These are phyloP conservation scores for Phytopythium litorale DNA, from an alignment of 352 stramenopile species.

Conservation along the genomic window DNA sequence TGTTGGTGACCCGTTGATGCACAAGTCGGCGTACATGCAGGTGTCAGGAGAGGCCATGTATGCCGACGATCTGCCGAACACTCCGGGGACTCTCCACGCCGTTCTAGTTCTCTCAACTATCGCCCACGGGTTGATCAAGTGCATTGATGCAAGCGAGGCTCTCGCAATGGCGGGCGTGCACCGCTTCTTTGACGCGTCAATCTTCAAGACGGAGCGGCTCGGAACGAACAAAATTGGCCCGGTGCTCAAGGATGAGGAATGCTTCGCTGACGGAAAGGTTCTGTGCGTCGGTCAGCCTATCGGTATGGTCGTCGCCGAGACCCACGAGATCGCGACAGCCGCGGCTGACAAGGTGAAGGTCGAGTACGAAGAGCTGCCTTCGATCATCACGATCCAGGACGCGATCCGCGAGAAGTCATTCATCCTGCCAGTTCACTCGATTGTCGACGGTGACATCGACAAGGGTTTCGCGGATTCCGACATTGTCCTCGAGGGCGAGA, in stretches of 20 bases:
- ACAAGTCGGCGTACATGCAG: slow-evolving; percentile 92
- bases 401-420: slow-evolving; percentile 92
- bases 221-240: slow-evolving; percentile 78
- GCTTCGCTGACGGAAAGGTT: slow-evolving; percentile 71
- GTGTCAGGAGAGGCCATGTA: slow-evolving; percentile 95
- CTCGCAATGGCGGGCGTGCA: slow-evolving; percentile 88
- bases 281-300: slow-evolving; percentile 78
- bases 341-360: slow-evolving; percentile 86
- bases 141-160: slow-evolving; percentile 81
- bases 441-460: slow-evolving; percentile 83
- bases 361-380: slow-evolving; percentile 84
- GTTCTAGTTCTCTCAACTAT: slow-evolving; percentile 90
- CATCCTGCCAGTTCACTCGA: slow-evolving; percentile 75
- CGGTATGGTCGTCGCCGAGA: slow-evolving; percentile 80
- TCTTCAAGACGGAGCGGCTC: slow-evolving; percentile 62
- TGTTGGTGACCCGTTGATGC: slow-evolving; percentile 90
- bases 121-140: slow-evolving; percentile 77
- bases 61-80: slow-evolving; percentile 91
- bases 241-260: slow-evolving; percentile 86
- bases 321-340: slow-evolving; percentile 66
- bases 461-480: slow-evolving; percentile 62
- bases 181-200: slow-evolving; percentile 75
- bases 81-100: slow-evolving; percentile 85
- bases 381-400: slow-evolving; percentile 94
- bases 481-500: slow-evolving; percentile 82